Evolutionary conservation across 768 basidiomycete species (phyloP).

Genomic region (Leccinum sublutescens): DNA sequence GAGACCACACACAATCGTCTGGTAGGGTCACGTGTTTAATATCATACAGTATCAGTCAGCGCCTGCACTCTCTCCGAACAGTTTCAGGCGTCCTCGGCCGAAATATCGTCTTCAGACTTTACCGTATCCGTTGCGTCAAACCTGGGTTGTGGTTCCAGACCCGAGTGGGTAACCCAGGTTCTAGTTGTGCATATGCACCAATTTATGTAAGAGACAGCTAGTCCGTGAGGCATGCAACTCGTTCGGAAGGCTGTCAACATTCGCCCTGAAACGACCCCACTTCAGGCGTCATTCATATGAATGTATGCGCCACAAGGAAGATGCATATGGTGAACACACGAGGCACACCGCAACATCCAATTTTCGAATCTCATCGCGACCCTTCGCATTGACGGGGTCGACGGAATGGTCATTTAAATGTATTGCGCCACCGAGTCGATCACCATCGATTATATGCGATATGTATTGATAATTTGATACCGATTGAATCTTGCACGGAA

Average conservation of each 20-base stretch:
- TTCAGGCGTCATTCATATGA: not conserved
- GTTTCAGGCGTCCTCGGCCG: not conserved
- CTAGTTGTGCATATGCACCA: not conserved
- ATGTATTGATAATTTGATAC: not conserved
- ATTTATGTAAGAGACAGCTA: not conserved
- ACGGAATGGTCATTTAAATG: not conserved
- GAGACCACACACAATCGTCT: not conserved
- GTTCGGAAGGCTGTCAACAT: not conserved
- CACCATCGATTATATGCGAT: not conserved
- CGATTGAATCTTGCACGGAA: not conserved
- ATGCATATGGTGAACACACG: not conserved
- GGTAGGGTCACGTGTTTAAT: not conserved
- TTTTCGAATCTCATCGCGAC: not conserved
- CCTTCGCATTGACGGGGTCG: not conserved
- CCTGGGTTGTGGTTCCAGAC: not conserved
- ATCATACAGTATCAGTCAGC: not conserved
- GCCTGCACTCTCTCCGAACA: not conserved
- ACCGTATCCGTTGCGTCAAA: not conserved
- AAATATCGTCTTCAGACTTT: not conserved
- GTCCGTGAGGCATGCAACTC: not conserved
- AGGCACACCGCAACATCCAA: not conserved
- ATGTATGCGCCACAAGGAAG: not conserved
- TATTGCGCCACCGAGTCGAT: constrained; percentile 4
- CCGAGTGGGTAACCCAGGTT: not conserved
- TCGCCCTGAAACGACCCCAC: not conserved